These are phyloP conservation scores for Alternaria ventricosa DNA, from an alignment of 2,329 filamentous ascomycete genomes.

Conservation along the genomic window DNA sequence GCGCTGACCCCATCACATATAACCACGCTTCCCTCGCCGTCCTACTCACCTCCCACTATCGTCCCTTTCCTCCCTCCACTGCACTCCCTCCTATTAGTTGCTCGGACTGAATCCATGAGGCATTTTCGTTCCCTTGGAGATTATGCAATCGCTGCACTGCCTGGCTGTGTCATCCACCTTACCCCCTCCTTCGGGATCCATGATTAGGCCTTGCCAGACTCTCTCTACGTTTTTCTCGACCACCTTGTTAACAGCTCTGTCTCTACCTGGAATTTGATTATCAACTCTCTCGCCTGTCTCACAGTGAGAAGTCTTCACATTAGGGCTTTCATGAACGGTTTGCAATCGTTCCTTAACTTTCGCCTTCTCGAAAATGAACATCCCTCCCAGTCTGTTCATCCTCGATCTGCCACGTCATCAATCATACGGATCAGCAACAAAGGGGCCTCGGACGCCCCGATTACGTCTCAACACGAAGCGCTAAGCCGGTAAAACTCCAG, in stretches of 20 bases:
- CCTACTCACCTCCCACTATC: constrained; percentile 15
- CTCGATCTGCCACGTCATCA: constrained; percentile 15
- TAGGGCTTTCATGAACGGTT: background rate
- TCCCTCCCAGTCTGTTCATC: background rate
- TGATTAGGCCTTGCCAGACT: background rate
- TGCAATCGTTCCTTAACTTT: background rate
- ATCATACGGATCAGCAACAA: constrained; percentile 6
- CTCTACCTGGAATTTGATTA: background rate
- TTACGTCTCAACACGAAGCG: constrained; percentile 12
- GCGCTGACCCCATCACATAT: constrained; percentile 24
- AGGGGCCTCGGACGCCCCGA: constrained; percentile 11
- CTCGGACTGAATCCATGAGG: constrained; percentile 14
- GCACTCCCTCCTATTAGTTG: constrained; percentile 14
- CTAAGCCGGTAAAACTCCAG: background rate
- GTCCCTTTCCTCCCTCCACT: constrained; percentile 19
- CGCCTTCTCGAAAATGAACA: background rate
- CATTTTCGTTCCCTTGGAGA: constrained; percentile 18
- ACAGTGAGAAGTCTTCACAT: background rate
- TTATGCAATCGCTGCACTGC: constrained; percentile 12
- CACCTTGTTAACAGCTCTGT: background rate
- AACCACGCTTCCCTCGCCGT: constrained; percentile 21
- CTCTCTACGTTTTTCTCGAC: background rate
- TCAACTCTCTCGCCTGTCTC: background rate
- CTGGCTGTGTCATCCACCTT: constrained; percentile 4
- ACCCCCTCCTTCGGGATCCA: background rate